Evolutionary conservation across 495 filamentous ascomycete genomes (phyloP), one percentile per base, ranked within the genome.

Genomic region (Cenococcum geophilum): DNA sequence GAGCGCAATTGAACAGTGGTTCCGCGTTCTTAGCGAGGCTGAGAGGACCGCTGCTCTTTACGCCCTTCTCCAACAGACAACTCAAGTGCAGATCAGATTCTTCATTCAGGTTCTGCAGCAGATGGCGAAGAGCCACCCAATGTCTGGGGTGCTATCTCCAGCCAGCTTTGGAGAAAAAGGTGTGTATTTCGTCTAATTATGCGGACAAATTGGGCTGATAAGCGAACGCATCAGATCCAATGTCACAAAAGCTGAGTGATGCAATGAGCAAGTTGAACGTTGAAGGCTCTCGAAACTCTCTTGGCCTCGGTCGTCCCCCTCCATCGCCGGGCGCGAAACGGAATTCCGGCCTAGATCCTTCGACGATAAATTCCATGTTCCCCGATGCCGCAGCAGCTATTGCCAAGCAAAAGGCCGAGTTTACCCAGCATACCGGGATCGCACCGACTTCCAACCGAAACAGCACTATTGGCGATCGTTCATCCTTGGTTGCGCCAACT

Each of bases 1-100:
- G 55, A 93, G 89, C 74, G 93, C 93, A 60, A 98, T 98, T 70
- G 93, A 98, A 77, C 92, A 98, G 77, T 98, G 93, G 93, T 98
- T 98, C 75, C 88, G 91, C 49, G 93, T 98, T 27, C 79, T 98
- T 57, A 96, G 92, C 69, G 93, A 98, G 75, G 91, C 93, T 20
- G 93, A 98, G 76, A 79, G 93, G 55, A 98, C 93, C 6, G 93
- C 93, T 42, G 95, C 93, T 25, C 75, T 97, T 47, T 97, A 98
- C 76, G 92, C 93, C 35, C 78, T 98, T 61, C 78, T 98, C 49
- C 95, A 97, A 80, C 93, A 98, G 76, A 97, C 93, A 6, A 97
- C 93, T 4, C 95, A 98, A 75, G 92, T 98, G 56, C 93, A 98
- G 76, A 96, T 97, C 63, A 87, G 95, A 52, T 98, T 98, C 79